Conservation (phyloP, 2,329 filamentous ascomycete species). For the Aspergillus transmontanensis region DNA sequence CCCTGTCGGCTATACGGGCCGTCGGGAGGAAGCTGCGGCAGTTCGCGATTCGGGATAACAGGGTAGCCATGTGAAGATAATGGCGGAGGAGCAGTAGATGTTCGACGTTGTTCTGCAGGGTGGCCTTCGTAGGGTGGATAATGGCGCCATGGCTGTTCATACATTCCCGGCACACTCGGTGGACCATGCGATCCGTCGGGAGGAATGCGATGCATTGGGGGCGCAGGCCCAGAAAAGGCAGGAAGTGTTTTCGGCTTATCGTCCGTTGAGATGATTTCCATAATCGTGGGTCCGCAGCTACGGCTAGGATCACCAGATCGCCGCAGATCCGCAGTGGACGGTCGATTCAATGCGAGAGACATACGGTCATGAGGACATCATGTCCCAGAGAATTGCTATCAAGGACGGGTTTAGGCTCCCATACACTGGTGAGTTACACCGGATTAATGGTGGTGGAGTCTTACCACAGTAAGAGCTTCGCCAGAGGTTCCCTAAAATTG, state of each 20-base stretch:
- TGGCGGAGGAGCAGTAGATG: constrained; percentile 30
- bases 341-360: constrained; percentile 22
- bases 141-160: constrained; percentile 37
- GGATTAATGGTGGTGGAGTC: not conserved
- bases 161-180: constrained; percentile 29
- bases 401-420: not conserved
- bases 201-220: constrained; percentile 35
- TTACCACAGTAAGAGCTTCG: constrained; percentile 1
- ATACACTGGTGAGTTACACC: not conserved
- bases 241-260: constrained; percentile 28
- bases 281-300: constrained; percentile 23
- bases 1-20: constrained; percentile 37
- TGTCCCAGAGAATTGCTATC: constrained; percentile 13
- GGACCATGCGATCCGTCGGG: constrained; percentile 33
- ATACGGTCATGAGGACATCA: constrained; percentile 28
- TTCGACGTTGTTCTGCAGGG: constrained; percentile 32
- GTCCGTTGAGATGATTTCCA: constrained; percentile 30
- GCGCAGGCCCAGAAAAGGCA: constrained; percentile 25
- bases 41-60: constrained; percentile 35
- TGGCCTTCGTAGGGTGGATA: constrained; percentile 35
- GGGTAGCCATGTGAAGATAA: constrained; percentile 33
- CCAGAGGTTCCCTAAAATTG: constrained; percentile 15
- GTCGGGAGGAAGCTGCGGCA: constrained; percentile 37
- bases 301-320: constrained; percentile 21
- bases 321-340: constrained; percentile 20